Evolutionary conservation across 2,329 filamentous ascomycete species (phyloP).

Genomic region (Phaeosphaeria sp.): DNA sequence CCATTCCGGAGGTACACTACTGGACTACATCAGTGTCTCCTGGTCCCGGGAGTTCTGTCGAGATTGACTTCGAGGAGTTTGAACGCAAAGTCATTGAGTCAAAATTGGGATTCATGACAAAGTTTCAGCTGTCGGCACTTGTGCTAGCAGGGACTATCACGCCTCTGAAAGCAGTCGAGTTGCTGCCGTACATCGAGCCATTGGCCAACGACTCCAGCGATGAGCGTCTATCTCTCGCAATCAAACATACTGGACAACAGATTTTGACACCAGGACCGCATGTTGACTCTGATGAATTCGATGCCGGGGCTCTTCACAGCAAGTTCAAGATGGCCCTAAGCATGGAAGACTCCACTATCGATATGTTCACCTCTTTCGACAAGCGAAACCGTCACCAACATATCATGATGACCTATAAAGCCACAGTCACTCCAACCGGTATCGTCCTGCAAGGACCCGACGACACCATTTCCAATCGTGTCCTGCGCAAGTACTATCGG

Average conservation of each 20-base stretch:
- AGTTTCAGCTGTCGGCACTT: conserved; percentile 33
- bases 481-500: conserved; percentile 34
- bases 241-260: conserved; percentile 72
- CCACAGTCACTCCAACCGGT: conserved; percentile 53
- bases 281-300: conserved; percentile 14
- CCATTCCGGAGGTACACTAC: conserved; percentile 18
- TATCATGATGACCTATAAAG: conserved; percentile 60
- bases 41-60: conserved; percentile 64
- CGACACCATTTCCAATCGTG: conserved; percentile 63
- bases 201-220: conserved; percentile 46
- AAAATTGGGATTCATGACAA: conserved; percentile 17
- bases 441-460: conserved; percentile 55
- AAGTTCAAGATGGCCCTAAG: not conserved
- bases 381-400: conserved; percentile 59
- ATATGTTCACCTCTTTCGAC: conserved; percentile 35
- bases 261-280: conserved; percentile 26
- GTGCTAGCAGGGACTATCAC: conserved; percentile 32
- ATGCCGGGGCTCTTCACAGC: not conserved
- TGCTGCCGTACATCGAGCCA: conserved; percentile 30
- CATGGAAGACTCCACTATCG: conserved; percentile 12
- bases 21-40: conserved; percentile 39
- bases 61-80: conserved; percentile 65
- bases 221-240: conserved; percentile 69
- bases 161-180: conserved; percentile 16
- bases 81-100: conserved; percentile 58